phyloP scores from a whole-genome alignment of 2,329 filamentous ascomycete species.

The Cladosporium sp. region DNA sequence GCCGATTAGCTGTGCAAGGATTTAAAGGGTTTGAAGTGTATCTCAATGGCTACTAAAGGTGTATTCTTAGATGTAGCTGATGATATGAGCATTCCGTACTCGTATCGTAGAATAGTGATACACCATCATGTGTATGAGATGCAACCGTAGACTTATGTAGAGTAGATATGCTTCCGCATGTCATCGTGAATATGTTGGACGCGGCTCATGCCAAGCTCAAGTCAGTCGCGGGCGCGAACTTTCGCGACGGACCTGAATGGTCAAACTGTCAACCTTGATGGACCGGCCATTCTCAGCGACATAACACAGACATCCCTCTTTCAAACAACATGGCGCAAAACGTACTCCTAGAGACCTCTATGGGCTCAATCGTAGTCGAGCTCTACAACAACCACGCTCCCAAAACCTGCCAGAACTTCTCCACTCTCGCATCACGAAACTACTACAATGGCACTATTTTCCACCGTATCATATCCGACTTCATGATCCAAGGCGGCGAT shows the following conservation, averaged over 20 bases:
- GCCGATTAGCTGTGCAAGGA: too few relatives aligned
- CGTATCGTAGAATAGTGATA: too few relatives aligned
- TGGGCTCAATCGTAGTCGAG: conserved; percentile 82
- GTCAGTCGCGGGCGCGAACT: neutral
- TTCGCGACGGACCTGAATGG: neutral
- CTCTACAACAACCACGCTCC: conserved; percentile 88
- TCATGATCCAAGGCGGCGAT: conserved; percentile 87
- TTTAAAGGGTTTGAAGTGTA: too few relatives aligned
- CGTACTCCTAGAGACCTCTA: conserved; percentile 76
- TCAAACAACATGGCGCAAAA: conserved; percentile 63
- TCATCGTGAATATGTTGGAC: too few relatives aligned
- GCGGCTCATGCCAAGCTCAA: neutral
- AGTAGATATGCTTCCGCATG: too few relatives aligned
- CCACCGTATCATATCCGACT: conserved; percentile 90
- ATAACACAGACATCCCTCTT: neutral
- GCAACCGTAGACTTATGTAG: too few relatives aligned
- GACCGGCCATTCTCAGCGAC: neutral
- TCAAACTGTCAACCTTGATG: neutral
- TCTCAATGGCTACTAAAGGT: too few relatives aligned
- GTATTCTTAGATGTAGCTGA: too few relatives aligned
- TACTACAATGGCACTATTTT: conserved; percentile 87
- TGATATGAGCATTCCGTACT: too few relatives aligned
- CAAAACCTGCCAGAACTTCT: conserved; percentile 61
- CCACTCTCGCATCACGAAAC: conserved; percentile 69
- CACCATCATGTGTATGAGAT: too few relatives aligned